Percentiles rank a stretch among this genome's conserved stretches.
Conservation (phyloP, 495 filamentous ascomycete species). For the Aspergillus affinis region DNA sequence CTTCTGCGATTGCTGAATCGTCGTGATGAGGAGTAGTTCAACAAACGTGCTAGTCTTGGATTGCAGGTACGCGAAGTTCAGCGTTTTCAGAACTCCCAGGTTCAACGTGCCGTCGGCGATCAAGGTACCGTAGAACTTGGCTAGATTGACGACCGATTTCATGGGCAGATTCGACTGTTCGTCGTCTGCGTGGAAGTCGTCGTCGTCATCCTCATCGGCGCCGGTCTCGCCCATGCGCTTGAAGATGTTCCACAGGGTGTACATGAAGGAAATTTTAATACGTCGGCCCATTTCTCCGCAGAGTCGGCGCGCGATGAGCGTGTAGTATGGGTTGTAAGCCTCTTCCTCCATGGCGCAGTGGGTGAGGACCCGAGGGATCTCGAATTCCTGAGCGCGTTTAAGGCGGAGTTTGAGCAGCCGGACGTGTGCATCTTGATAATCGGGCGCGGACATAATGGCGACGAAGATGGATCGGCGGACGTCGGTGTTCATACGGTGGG, state of each 20-base stretch:
- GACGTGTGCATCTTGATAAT: conserved; percentile 78
- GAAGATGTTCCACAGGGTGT: conserved; percentile 83
- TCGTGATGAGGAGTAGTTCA: conserved; percentile 74
- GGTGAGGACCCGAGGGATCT: conserved; percentile 84
- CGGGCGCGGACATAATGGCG: conserved; percentile 80
- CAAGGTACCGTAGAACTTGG: conserved; percentile 77
- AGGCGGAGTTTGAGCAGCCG: conserved; percentile 79
- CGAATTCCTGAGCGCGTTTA: conserved; percentile 79
- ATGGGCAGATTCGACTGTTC: conserved; percentile 50
- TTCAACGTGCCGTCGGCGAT: conserved; percentile 64
- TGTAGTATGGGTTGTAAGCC: conserved; percentile 90
- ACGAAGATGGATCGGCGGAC: conserved; percentile 90
- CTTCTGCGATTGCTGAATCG: conserved; percentile 63
- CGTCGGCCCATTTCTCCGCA: conserved; percentile 64
- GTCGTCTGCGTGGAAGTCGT: conserved; percentile 47
- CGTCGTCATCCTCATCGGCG: conserved; percentile 56
- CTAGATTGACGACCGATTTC: conserved; percentile 81
- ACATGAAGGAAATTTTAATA: conserved; percentile 80
- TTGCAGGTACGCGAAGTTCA: conserved; percentile 78
- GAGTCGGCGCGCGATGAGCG: conserved; percentile 73
- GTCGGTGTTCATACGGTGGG: conserved; percentile 93
- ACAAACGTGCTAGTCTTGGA: conserved; percentile 72
- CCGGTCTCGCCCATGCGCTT: conserved; percentile 75
- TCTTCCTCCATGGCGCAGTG: conserved; percentile 84
- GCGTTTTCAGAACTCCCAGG: conserved; percentile 67